These are phyloP conservation scores for Gentiana dahurica DNA, from an alignment of 257 asterid genomes.

Conservation along the genomic window DNA sequence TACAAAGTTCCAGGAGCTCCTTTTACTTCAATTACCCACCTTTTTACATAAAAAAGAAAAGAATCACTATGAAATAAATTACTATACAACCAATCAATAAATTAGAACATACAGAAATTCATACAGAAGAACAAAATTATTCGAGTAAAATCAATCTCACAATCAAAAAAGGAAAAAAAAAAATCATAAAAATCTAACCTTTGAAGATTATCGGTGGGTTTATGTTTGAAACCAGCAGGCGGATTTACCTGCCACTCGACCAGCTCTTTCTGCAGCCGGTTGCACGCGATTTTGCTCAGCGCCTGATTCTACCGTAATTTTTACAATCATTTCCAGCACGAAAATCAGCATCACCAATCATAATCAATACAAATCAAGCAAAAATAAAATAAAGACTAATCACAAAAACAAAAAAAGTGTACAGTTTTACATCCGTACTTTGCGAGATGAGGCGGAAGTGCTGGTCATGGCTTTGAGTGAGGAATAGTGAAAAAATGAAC, in stretches of 20 bases:
- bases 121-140: neutral
- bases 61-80: no score
- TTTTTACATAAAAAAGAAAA: constrained; percentile 4
- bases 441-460: constrained; percentile 32
- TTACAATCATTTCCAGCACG: no score
- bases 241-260: constrained; percentile 98
- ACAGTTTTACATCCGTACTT: constrained; percentile 10
- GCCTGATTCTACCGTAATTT: constrained; percentile 26
- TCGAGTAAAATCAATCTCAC: neutral
- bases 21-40: constrained; percentile 44
- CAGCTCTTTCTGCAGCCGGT: constrained; percentile 93
- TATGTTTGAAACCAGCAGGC: constrained; percentile 87
- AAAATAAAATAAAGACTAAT: neutral
- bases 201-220: constrained; percentile 83
- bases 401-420: no score
- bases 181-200: constrained; percentile 30
- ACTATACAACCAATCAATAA: neutral
- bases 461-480: constrained; percentile 21
- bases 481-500: neutral
- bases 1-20: constrained; percentile 43
- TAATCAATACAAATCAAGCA: neutral
- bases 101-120: neutral
- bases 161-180: neutral
- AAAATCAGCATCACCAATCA: neutral
- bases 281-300: constrained; percentile 94